Evolutionary conservation across 2,329 filamentous ascomycete species (phyloP).

Genomic region (Penicillium sclerotiorum): DNA sequence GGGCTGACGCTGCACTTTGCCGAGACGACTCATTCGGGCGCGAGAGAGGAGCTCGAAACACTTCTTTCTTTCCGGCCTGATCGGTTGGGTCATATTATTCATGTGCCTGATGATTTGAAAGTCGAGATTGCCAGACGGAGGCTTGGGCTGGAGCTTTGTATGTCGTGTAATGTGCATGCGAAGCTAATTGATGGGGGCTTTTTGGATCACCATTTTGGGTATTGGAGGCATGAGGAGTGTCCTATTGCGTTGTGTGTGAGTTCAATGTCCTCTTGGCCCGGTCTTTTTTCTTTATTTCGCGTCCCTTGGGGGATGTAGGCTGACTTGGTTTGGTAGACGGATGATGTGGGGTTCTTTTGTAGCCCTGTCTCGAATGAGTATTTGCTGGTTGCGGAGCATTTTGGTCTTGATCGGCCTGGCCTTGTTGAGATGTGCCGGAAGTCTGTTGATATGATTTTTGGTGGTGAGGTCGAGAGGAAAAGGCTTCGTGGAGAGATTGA

Average conservation of each 20-base stretch:
- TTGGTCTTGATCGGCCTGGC: conserved; percentile 55
- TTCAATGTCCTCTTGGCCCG: too few relatives aligned
- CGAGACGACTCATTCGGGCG: conserved; percentile 63
- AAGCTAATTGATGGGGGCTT: conserved; percentile 69
- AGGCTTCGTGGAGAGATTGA: too few relatives aligned
- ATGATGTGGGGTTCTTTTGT: conserved; percentile 81
- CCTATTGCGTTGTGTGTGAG: conserved; percentile 70
- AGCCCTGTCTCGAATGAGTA: conserved; percentile 79
- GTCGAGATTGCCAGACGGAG: conserved; percentile 55
- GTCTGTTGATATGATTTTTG: conserved; percentile 68
- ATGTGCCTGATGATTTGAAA: conserved; percentile 66
- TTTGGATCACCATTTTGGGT: conserved; percentile 73
- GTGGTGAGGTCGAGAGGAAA: conserved; percentile 60
- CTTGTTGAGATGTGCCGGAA: conserved; percentile 61
- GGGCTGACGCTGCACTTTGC: conserved; percentile 77
- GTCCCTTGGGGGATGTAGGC: conserved; percentile 9
- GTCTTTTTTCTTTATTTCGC: conserved; percentile 1
- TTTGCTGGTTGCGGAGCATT: conserved; percentile 70
- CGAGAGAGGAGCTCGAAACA: conserved; percentile 62
- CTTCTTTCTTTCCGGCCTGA: conserved; percentile 68
- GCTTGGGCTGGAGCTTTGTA: conserved; percentile 72
- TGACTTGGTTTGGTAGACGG: conserved; percentile 59
- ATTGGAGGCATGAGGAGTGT: conserved; percentile 65
- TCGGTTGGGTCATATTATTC: conserved; percentile 77
- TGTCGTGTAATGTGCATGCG: conserved; percentile 79